phyloP scores from a whole-genome alignment of 345 rosid genomes.

The Dipteronia sinensis region DNA sequence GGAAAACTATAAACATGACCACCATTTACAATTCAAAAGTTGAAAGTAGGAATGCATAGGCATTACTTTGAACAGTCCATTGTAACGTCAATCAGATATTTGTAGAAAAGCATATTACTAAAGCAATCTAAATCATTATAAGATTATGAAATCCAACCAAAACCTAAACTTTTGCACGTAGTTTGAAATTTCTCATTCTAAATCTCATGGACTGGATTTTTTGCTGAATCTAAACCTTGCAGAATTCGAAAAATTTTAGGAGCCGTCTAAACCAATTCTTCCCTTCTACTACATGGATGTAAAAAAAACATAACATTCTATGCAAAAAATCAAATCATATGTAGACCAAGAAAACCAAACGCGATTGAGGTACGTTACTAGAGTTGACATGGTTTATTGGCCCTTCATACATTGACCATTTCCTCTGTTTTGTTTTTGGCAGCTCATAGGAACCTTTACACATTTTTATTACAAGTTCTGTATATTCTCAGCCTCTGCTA shows the following conservation, averaged over 20 bases:
- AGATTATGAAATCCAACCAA: not conserved
- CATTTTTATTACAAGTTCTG: not conserved
- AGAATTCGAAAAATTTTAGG: not conserved
- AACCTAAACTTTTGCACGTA: not conserved
- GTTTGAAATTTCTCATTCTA: not conserved
- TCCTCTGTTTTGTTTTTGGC: not conserved
- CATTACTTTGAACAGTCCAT: not conserved
- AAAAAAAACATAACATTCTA: not conserved
- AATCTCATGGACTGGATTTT: not conserved
- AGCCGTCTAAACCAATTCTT: not conserved
- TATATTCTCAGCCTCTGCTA: not conserved
- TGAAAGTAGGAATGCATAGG: not conserved
- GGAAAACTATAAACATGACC: not conserved
- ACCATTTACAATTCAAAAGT: not conserved
- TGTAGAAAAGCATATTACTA: not conserved
- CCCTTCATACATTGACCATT: not conserved
- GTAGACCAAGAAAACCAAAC: constrained; percentile 1
- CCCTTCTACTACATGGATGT: not conserved
- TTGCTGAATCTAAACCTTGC: not conserved
- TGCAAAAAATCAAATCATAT: not conserved
- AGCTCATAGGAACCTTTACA: not conserved
- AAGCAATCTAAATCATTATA: not conserved
- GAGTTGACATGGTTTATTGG: not conserved
- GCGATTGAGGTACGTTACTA: not conserved
- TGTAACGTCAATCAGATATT: not conserved